phyloP scores from a whole-genome alignment of 169 alveolate species.

The Babesia ovata region DNA sequence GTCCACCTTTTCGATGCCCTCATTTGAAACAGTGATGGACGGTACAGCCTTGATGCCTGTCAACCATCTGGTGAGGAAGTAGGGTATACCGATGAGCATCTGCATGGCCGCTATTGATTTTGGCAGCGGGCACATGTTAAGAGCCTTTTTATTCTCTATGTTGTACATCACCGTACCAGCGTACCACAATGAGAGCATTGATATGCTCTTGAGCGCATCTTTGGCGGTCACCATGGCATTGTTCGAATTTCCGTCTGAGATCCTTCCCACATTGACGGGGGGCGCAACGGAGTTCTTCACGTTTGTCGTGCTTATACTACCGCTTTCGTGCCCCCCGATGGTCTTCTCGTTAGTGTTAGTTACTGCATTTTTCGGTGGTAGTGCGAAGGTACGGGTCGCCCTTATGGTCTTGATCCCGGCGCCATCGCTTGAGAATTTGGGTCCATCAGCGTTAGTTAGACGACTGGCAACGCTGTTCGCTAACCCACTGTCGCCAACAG shows the following conservation, averaged over 20 bases:
- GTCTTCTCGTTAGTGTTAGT: background rate
- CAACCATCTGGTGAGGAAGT: conserved; percentile 72
- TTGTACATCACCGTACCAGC: conserved; percentile 75
- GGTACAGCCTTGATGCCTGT: conserved; percentile 42
- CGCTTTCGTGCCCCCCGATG: no score
- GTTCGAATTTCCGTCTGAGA: background rate
- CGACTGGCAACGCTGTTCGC: background rate
- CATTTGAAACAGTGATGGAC: conserved; percentile 19
- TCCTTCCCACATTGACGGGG: background rate
- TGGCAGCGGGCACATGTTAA: conserved; percentile 73
- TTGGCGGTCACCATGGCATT: background rate
- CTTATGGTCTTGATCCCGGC: background rate
- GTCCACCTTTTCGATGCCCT: conserved; percentile 14
- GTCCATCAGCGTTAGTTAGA: background rate
- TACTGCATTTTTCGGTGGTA: background rate
- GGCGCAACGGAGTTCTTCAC: background rate
- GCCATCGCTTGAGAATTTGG: background rate
- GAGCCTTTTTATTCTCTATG: conserved; percentile 75
- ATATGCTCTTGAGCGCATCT: conserved; percentile 11
- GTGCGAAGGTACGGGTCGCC: background rate
- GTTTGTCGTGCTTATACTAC: background rate
- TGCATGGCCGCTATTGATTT: conserved; percentile 76
- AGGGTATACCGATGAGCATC: conserved; percentile 77
- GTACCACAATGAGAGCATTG: conserved; percentile 66
- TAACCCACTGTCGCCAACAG: background rate